phyloP scores from a whole-genome alignment of 192 early-diverging fungal genomes.

The Coemansia sp. region DNA sequence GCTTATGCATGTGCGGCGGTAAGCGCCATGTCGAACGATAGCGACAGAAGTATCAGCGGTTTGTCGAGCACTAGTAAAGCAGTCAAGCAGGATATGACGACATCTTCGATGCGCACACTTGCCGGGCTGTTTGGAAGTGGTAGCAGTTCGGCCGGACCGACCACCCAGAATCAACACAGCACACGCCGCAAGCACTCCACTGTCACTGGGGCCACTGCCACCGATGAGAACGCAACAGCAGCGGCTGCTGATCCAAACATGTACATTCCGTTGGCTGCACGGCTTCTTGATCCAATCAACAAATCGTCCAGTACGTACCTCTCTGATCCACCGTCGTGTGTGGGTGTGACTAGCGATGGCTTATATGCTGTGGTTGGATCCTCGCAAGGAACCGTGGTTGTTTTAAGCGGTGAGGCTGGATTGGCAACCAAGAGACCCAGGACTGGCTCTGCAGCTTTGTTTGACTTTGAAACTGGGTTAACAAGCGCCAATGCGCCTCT shows the following conservation, averaged over 20 bases:
- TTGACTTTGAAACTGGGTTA: constrained; percentile 1
- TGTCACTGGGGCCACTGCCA: background rate
- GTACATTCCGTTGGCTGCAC: constrained; percentile 40
- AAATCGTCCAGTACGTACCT: constrained; percentile 21
- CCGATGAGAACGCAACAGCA: background rate
- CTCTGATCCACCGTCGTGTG: constrained; percentile 32
- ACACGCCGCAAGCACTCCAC: background rate
- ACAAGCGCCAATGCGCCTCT: constrained; percentile 7
- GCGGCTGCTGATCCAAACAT: constrained; percentile 19
- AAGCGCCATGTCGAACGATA: constrained; percentile 26
- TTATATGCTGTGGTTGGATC: constrained; percentile 23
- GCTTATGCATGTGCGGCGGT: constrained; percentile 43
- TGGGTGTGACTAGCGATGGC: constrained; percentile 17
- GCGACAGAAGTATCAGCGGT: background rate
- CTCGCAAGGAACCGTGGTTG: constrained; percentile 23
- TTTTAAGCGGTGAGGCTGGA: constrained; percentile 5
- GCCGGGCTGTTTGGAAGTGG: constrained; percentile 29
- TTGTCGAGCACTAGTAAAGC: background rate
- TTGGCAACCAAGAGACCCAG: background rate
- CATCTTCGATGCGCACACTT: constrained; percentile 20
- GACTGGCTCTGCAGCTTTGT: constrained; percentile 9
- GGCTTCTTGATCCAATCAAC: constrained; percentile 28
- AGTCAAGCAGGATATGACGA: background rate
- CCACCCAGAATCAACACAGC: background rate
- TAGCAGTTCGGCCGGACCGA: background rate